These are phyloP conservation scores for Salvia rosmarinus DNA, from an alignment of 257 asterid genomes.

Conservation along the genomic window DNA sequence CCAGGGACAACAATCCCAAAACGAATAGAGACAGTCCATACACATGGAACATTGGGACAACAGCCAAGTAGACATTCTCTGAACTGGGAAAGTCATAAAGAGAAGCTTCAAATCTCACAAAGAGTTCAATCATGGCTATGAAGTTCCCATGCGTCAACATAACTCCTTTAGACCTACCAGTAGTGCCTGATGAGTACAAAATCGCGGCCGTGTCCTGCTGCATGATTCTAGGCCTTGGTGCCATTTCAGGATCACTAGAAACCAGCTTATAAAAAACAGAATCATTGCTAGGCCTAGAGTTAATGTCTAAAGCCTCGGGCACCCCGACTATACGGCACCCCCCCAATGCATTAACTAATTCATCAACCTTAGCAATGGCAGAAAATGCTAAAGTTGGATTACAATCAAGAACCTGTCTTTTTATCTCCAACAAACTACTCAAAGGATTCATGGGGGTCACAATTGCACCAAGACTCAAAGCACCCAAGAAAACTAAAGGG, in stretches of 20 bases:
- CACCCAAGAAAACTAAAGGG: slow-evolving; percentile 64
- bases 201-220: slow-evolving; percentile 74
- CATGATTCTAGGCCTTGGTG: slow-evolving; percentile 55
- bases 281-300: slow-evolving; percentile 21
- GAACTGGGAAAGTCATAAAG: slow-evolving; percentile 48
- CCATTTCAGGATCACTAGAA: slow-evolving; percentile 57
- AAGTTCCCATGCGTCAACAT: slow-evolving; percentile 71
- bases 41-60: slow-evolving; percentile 76
- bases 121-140: slow-evolving; percentile 62
- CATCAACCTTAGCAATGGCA: slow-evolving; percentile 41
- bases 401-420: slow-evolving; percentile 57
- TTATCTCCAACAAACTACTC: slow-evolving; percentile 62
- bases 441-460: slow-evolving; percentile 69
- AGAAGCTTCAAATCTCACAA: slow-evolving; percentile 72
- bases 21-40: slow-evolving; percentile 73
- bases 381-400: slow-evolving; percentile 55
- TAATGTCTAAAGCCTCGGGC: slow-evolving; percentile 45
- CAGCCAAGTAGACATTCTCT: slow-evolving; percentile 62
- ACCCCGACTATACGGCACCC: slow-evolving; percentile 57
- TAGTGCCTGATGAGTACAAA: slow-evolving; percentile 80
- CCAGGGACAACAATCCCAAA: slow-evolving; percentile 73
- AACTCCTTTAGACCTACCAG: slow-evolving; percentile 69
- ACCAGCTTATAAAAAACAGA: slow-evolving; percentile 50
- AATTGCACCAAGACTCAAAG: slow-evolving; percentile 68
- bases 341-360: slow-evolving; percentile 40